Evolutionary conservation across 495 filamentous ascomycete species (phyloP).

Genomic region (Lasiosphaeriaceae sp.): DNA sequence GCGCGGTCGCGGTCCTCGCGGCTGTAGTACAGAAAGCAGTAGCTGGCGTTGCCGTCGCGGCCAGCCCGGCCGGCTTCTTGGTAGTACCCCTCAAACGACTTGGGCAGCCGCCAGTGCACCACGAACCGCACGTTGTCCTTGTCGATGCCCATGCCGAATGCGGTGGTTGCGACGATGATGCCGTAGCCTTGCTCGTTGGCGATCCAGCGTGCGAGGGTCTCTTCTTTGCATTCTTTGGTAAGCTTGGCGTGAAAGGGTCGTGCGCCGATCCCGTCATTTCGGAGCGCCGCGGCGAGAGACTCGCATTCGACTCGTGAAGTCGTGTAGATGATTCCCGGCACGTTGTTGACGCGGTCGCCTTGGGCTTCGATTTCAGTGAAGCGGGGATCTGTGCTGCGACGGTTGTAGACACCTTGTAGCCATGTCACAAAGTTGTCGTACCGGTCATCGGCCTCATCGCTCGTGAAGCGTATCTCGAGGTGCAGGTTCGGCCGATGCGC

Average conservation of each 20-base stretch:
- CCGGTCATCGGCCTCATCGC: constrained; percentile 66
- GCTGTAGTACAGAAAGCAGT: constrained; percentile 86
- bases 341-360: constrained; percentile 53
- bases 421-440: constrained; percentile 67
- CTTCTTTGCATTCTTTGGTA: constrained; percentile 56
- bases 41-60: constrained; percentile 78
- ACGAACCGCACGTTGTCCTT: constrained; percentile 92
- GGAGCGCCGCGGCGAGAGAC: constrained; percentile 60
- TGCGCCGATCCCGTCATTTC: constrained; percentile 60
- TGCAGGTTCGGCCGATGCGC: constrained; percentile 82
- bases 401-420: constrained; percentile 64
- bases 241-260: constrained; percentile 70
- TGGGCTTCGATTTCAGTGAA: constrained; percentile 45
- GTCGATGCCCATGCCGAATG: constrained; percentile 97
- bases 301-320: constrained; percentile 75
- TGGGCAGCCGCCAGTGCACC: constrained; percentile 87
- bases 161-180: constrained; percentile 90
- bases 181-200: constrained; percentile 70
- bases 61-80: constrained; percentile 93
- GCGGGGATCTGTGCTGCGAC: constrained; percentile 51
- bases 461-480: constrained; percentile 86
- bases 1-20: constrained; percentile 77
- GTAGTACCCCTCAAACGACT: constrained; percentile 91
- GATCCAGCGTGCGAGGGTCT: constrained; percentile 69
- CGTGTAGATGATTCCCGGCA: constrained; percentile 89